Evolutionary conservation across 176 grass and related monocot species (phyloP).

Genomic region (Typha latifolia): DNA sequence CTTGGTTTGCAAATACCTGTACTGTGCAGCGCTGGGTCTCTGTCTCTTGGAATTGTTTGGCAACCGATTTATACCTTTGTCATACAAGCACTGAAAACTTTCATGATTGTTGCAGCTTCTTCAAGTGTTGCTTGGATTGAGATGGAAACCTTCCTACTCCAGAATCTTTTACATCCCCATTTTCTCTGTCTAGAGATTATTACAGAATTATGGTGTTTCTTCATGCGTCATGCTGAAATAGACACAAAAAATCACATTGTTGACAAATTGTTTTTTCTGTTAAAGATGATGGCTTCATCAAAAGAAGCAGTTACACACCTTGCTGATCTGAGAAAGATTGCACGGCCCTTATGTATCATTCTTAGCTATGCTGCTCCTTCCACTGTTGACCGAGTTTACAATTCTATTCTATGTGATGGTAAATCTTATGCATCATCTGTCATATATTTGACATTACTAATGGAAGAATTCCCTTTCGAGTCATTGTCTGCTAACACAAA

Average conservation of each 20-base stretch:
- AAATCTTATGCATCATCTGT: slow-evolving; percentile 33
- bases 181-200: slow-evolving; percentile 67
- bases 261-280: slow-evolving; percentile 38
- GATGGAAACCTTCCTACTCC: slow-evolving; percentile 57
- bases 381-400: slow-evolving; percentile 58
- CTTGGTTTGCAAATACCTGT: slow-evolving; percentile 70
- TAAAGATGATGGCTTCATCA: slow-evolving; percentile 49
- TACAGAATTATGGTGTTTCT: slow-evolving; percentile 80
- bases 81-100: slow-evolving; percentile 67
- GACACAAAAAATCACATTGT: slow-evolving; percentile 37
- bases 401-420: slow-evolving; percentile 34
- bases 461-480: slow-evolving; percentile 84
- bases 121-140: slow-evolving; percentile 58
- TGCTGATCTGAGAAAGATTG: slow-evolving; percentile 47
- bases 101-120: slow-evolving; percentile 56
- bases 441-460: slow-evolving; percentile 47
- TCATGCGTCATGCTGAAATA: slow-evolving; percentile 53
- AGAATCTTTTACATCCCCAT: slow-evolving; percentile 74
- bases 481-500: slow-evolving; percentile 52
- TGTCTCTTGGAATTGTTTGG: slow-evolving; percentile 48
- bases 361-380: slow-evolving; percentile 54
- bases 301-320: slow-evolving; percentile 38
- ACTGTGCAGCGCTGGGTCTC: slow-evolving; percentile 20
- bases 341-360: slow-evolving; percentile 41
- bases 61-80: slow-evolving; percentile 60